Percentiles rank a stretch among this genome's conserved stretches.
These are phyloP conservation scores for Tolypocladium ophioglossoides DNA, from an alignment of 2,329 filamentous ascomycete genomes.

Conservation along the genomic window DNA sequence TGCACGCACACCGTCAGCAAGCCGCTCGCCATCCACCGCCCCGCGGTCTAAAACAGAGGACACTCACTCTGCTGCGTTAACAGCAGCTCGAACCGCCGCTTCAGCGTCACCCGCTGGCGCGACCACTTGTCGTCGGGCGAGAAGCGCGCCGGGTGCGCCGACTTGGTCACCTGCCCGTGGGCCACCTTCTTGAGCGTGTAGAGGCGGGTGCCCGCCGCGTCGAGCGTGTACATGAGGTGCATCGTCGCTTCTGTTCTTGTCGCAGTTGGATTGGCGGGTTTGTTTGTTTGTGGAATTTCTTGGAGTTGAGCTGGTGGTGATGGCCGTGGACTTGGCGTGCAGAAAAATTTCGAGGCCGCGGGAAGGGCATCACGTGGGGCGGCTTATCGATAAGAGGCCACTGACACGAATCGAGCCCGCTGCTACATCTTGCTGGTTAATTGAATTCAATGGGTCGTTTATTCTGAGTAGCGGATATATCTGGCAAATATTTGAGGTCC, in stretches of 20 bases:
- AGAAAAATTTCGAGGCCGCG: not conserved
- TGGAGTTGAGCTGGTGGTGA: no score
- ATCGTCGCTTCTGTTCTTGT: conserved; percentile 25
- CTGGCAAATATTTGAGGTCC: no score
- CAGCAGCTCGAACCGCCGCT: conserved; percentile 84
- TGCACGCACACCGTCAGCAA: not conserved
- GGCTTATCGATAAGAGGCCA: no score
- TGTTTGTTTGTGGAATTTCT: no score
- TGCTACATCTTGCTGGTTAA: no score
- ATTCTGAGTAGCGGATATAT: no score
- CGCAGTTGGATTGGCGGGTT: conserved; percentile 4
- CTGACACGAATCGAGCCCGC: no score
- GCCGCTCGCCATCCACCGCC: no score
- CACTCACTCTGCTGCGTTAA: conserved; percentile 63
- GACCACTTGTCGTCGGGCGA: conserved; percentile 99
- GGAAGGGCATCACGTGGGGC: no score
- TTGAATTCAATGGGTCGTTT: no score
- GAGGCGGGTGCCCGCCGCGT: conserved; percentile 70
- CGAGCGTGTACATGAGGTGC: conserved; percentile 75
- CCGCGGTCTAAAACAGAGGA: no score
- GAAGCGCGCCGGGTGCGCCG: conserved; percentile 90
- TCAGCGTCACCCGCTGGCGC: conserved; percentile 86
- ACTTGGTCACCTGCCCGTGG: conserved; percentile 81
- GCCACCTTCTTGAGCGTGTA: conserved; percentile 94
- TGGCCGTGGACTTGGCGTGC: no score